Evolutionary conservation across 257 asterid species (phyloP).

Genomic region (Ajuga chamaepitys): DNA sequence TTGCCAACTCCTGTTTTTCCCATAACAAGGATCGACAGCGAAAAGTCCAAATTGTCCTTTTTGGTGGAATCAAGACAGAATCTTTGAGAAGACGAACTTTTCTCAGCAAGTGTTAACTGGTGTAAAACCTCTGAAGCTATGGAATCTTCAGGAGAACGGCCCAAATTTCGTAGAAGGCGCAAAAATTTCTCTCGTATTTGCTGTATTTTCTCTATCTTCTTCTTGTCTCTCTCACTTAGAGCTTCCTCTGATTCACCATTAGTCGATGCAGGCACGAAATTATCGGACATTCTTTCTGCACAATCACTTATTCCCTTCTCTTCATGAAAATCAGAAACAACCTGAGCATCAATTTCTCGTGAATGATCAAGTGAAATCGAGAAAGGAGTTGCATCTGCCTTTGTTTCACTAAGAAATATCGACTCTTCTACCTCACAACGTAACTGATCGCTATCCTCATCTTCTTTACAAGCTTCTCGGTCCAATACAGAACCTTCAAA

Average conservation of each 20-base stretch:
- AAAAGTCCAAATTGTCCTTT: constrained; percentile 23
- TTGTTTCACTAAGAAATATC: constrained; percentile 5
- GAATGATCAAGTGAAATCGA: constrained; percentile 20
- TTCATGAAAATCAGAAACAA: constrained; percentile 18
- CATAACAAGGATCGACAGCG: constrained; percentile 53
- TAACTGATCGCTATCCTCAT: constrained; percentile 16
- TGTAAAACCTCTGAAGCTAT: constrained; percentile 35
- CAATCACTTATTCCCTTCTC: constrained; percentile 17
- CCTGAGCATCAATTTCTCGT: constrained; percentile 24
- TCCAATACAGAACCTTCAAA: constrained; percentile 10
- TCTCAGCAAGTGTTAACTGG: constrained; percentile 36
- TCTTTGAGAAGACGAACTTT: constrained; percentile 19
- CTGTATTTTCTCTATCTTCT: constrained; percentile 35
- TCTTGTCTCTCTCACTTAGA: constrained; percentile 30
- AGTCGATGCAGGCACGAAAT: neutral
- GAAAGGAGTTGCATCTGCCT: constrained; percentile 7
- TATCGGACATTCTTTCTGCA: constrained; percentile 9
- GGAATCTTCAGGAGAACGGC: constrained; percentile 39
- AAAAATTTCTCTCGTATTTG: constrained; percentile 37
- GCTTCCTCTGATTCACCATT: constrained; percentile 19
- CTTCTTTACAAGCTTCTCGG: constrained; percentile 13
- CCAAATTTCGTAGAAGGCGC: constrained; percentile 40
- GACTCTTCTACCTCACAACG: constrained; percentile 16
- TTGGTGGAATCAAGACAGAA: constrained; percentile 28
- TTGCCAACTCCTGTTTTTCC: constrained; percentile 96